These are phyloP conservation scores for Senecio squalidus DNA, from an alignment of 140 eudicot genomes.

Conservation along the genomic window DNA sequence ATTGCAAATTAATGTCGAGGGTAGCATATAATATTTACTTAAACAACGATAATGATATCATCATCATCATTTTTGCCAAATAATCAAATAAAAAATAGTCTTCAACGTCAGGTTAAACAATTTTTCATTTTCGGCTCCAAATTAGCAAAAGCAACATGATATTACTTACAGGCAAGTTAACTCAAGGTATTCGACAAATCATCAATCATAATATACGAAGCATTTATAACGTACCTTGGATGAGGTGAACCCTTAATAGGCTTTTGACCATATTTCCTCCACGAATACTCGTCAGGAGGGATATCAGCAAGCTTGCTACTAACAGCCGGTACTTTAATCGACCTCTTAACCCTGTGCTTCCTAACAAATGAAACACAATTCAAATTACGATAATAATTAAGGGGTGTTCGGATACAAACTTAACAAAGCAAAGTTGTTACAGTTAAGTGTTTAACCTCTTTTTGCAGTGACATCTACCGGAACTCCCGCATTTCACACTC, in stretches of 20 bases:
- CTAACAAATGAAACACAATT: slow-evolving; percentile 31
- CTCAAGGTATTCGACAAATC: not conserved
- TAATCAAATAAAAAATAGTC: not conserved
- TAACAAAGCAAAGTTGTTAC: no score
- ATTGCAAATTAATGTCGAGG: no score
- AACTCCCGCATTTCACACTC: slow-evolving; percentile 70
- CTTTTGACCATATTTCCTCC: slow-evolving; percentile 99
- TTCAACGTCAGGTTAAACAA: not conserved
- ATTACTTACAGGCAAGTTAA: not conserved
- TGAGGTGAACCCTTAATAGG: slow-evolving; percentile 99
- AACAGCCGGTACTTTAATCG: slow-evolving; percentile 93
- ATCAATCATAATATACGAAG: not conserved
- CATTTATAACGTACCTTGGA: slow-evolving; percentile 63
- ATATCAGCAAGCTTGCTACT: slow-evolving; percentile 97
- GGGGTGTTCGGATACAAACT: no score
- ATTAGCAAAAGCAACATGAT: not conserved
- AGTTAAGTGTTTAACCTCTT: no score
- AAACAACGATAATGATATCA: no score
- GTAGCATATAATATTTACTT: no score
- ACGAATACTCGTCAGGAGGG: slow-evolving; percentile 92
- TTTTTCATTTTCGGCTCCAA: not conserved
- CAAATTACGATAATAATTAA: not conserved
- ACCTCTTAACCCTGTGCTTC: slow-evolving; percentile 83
- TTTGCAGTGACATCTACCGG: slow-evolving; percentile 88
- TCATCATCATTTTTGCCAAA: no score